Base-by-base conservation (phyloP, 176 grass and related monocot species). In the Otatea glauca region DNA sequence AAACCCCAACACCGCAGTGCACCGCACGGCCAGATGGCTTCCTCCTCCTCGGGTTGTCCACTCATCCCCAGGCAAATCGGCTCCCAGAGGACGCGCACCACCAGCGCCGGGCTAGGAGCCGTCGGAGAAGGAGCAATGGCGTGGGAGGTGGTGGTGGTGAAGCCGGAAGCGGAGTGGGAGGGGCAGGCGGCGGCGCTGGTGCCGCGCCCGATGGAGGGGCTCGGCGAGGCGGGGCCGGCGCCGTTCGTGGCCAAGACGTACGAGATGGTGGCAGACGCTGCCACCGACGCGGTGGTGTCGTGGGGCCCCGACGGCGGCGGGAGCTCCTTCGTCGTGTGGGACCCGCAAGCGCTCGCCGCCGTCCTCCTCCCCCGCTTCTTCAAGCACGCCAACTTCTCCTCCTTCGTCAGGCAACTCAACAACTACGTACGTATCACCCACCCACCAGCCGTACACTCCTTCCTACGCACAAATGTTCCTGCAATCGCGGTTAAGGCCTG, bases 381-480 rank as follows among this genome's bases (percentile, higher is more conserved):
- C 87, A 97, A 97, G 84, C 94, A 97, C 80, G 75, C 86, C 84
- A 97, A 97, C 84, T 93, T 97, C 84, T 87, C 91, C 6, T 91
- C 88, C 87, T 97, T 97, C 78, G 62, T 97, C 41, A 59, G 94
- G 59, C 92, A 94, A 83, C 92, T 94, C 84, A 93, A 93, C 80
- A 91, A 83, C 78, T 93, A 94, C 59, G 94, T 97, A 75, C 25
- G 85, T 81, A 67, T 43, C 13, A 16, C 7, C 24, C 51, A 15
- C 42, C 3, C 62, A 2, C 38, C 37, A 5, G 32, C 48, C 34
- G 56, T 24, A 5, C 56, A 60, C 21, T 60, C 56, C 56, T 60
- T 12, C 56, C 56, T 60, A 50, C 45, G 9, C 42, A 0, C 14
- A 11, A 1, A 2, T 76, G 20, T 25, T n/a, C 8, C 7, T 24